Evolutionary conservation across 148 eudicot species (phyloP), one percentile per base, ranked within the genome.

Genomic region (Talinum fruticosum): DNA sequence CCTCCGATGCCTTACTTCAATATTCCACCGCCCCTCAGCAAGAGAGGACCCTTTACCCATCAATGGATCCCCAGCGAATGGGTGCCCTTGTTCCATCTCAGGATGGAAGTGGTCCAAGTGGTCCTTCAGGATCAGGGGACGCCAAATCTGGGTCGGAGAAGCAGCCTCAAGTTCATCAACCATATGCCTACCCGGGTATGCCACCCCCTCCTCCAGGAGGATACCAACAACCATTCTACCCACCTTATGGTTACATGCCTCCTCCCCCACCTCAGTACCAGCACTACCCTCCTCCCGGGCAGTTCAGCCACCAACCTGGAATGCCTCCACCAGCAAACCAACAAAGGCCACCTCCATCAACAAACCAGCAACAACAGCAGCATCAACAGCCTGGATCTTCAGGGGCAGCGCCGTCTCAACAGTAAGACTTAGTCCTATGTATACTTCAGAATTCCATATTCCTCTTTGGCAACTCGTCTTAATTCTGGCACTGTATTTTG

Each of bases 51-150:
- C 84, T 64, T 66, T 96, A 96, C 83, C 99, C 99, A 10, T 96
- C 98, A 0, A 96, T 96, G 99, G 99, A 96, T 75, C 99, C 98
- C 8, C 97, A 93, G 61, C 85, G 99, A 78, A 96, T 96, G 99
- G 99, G 99, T 16, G 99, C 98, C 0, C 69, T 93, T 21, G 71
- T 91, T 62, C 82, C 84, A 19, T 81, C 92, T 3, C 97, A 93
- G 66, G 99, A 96, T 21, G 96, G 93, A 8, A 80, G 83, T 75
- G 81, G 83, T 74, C 65, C 80, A 71, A 73, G 24, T 76, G 84
- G 81, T 30, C 37, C 89, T 14, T 81, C 89, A 10, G 86, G 90
- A 24, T 80, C 89, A 0, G 89, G 83, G 64, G 94, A 91, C 47
- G 85, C 78, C 34, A 87, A 76, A 81, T 61, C 78, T 24, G 90